Percentiles rank a stretch among this genome's conserved stretches.
Evolutionary conservation across 192 early-diverging fungal genomes (phyloP).

Genomic region (Powellomyces hirtus): DNA sequence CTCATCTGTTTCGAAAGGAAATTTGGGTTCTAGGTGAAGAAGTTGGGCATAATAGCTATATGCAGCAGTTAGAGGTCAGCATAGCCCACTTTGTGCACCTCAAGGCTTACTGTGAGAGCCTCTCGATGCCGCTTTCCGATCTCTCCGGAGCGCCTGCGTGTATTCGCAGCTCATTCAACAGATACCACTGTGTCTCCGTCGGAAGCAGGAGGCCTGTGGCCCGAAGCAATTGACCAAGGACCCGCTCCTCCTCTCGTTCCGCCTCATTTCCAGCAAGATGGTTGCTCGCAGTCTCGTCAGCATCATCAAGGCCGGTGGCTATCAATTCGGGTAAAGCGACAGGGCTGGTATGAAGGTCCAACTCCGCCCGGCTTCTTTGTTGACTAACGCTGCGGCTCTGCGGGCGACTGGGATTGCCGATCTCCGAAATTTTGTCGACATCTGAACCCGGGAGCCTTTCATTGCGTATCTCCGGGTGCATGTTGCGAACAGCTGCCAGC

Average conservation of each 20-base stretch:
- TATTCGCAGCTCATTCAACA: conserved; percentile 52
- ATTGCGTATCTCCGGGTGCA: conserved; percentile 7
- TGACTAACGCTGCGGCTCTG: neutral
- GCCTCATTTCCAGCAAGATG: neutral
- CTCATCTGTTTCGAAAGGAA: conserved; percentile 47
- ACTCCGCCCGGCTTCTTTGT: neutral
- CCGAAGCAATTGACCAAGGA: conserved; percentile 13
- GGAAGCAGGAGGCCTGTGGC: conserved; percentile 35
- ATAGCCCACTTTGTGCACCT: neutral
- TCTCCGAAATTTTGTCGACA: neutral
- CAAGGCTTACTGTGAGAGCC: conserved; percentile 45
- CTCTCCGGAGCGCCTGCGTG: conserved; percentile 56
- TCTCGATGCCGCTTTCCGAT: conserved; percentile 46
- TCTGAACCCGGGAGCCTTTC: neutral
- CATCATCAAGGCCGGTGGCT: neutral
- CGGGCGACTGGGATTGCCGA: neutral
- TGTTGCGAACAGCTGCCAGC: conserved; percentile 7
- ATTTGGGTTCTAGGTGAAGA: conserved; percentile 46
- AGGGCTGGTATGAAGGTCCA: neutral
- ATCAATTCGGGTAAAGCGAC: neutral
- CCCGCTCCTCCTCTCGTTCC: conserved; percentile 8
- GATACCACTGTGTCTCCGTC: conserved; percentile 49
- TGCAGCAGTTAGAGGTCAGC: conserved; percentile 1
- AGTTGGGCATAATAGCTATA: conserved; percentile 56
- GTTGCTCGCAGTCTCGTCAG: neutral